Evolutionary conservation across 257 asterid species (phyloP), one percentile per base, ranked within the genome.

Genomic region (Penstemon newberryi): DNA sequence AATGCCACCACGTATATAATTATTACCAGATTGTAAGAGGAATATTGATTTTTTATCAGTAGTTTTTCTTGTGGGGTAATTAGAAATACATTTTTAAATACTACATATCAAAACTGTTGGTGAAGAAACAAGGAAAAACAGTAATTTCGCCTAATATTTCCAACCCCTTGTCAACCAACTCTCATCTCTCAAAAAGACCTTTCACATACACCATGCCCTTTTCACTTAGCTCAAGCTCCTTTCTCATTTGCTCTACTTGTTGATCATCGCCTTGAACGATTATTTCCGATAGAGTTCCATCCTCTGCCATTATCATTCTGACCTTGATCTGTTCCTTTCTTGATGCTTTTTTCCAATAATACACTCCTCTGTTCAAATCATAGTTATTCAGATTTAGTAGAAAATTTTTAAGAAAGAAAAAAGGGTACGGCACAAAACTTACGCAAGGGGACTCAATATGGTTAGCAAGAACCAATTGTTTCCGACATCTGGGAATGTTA

Each of bases 251-350:
- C 82, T 90, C 97, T 11, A 93, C 87, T 67, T 90, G 95, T 70
- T 82, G 88, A 61, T 93, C 98, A 60, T 93, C 96, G 2, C 98
- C 97, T 79, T 88, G 96, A 50, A 88, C 96, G 38, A 84, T 44
- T 37, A 93, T 79, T 78, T 93, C 97, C 2, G 89, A 80, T 62
- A 90, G 64, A 41, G 65, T 84, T 50, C 95, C 96, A n/a, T 88
- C 85, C 0, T 90, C 88, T 6, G 58, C 96, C 41, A 93, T 81
- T 43, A 69, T 65, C 85, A 93, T 80, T 70, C 84, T 90, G 63
- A 93, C 99, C 91, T 86, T 87, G 51, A 93, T 84, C 85, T 90
- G 86, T 85, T 93, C 99, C 87, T 88, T 93, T 57, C 97, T 79
- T 0, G 97, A 88, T 40, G 99, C 97, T 65, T 87, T 84, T 47